Evolutionary conservation across 1,139 yeast species (phyloP).

Genomic region (Lodderomyces margitis): DNA sequence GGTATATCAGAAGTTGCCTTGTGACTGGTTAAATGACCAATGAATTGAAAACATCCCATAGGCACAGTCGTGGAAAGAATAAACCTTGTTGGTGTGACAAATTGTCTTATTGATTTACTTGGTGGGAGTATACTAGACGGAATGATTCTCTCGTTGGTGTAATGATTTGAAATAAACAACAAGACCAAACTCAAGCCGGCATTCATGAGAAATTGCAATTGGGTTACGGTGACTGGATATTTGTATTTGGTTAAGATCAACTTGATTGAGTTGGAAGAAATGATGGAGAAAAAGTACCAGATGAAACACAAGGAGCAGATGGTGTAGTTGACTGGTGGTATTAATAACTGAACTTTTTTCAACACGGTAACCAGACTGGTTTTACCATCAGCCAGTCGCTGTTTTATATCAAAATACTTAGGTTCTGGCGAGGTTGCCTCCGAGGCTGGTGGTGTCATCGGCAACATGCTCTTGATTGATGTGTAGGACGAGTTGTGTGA

Average conservation of each 20-base stretch:
- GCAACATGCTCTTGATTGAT: slow-evolving; percentile 15
- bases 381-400: neutral
- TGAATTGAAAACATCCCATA: slow-evolving; percentile 89
- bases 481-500: slow-evolving; percentile 13
- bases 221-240: slow-evolving; percentile 82
- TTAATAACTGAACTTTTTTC: slow-evolving; percentile 2
- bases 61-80: slow-evolving; percentile 74
- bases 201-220: slow-evolving; percentile 76
- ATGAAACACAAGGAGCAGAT: slow-evolving; percentile 50
- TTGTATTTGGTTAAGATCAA: slow-evolving; percentile 64
- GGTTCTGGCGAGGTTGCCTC: slow-evolving; percentile 15
- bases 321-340: slow-evolving; percentile 31
- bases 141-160: slow-evolving; percentile 24
- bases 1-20: slow-evolving; percentile 87
- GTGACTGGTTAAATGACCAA: slow-evolving; percentile 87
- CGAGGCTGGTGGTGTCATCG: slow-evolving; percentile 29
- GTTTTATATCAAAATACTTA: slow-evolving; percentile 10
- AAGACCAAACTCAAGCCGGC: slow-evolving; percentile 48
- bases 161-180: slow-evolving; percentile 20
- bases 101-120: slow-evolving; percentile 21
- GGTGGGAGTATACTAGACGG: slow-evolving; percentile 61
- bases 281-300: slow-evolving; percentile 83
- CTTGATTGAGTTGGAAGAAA: slow-evolving; percentile 80
- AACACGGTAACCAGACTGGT: neutral
- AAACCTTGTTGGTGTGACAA: slow-evolving; percentile 52